Percentiles rank a stretch among this genome's conserved stretches.
phyloP scores from a whole-genome alignment of 108 stramenopile species.

The Aurantiochytrium sp. region DNA sequence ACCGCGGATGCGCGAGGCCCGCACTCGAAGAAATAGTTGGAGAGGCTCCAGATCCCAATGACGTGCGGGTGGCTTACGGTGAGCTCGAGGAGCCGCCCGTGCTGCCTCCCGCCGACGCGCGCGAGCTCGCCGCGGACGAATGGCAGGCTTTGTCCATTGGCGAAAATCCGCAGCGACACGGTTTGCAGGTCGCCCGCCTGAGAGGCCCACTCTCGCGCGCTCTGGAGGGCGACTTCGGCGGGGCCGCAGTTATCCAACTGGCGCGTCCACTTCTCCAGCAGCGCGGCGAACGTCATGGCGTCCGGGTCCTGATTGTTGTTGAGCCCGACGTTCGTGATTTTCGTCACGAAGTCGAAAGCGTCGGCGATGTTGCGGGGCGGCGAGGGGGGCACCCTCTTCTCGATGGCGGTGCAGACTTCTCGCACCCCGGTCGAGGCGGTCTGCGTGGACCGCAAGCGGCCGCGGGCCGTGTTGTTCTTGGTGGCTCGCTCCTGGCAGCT shows the following conservation, averaged over 20 bases:
- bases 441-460: neutral
- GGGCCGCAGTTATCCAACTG: neutral
- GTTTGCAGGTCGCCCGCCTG: neutral
- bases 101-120: neutral
- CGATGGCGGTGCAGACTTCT: no score
- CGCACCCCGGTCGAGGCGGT: neutral
- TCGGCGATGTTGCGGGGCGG: neutral
- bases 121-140: neutral
- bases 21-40: neutral
- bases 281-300: neutral
- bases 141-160: neutral
- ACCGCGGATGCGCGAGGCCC: no score
- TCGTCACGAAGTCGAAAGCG: neutral
- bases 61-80: neutral
- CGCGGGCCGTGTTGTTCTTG: neutral
- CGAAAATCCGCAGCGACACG: neutral
- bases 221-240: neutral
- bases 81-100: neutral
- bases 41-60: neutral
- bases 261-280: neutral
- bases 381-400: no score
- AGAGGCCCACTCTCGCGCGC: neutral
- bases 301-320: neutral
- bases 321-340: neutral
- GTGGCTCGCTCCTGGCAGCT: neutral